Evolutionary conservation across 768 basidiomycete genomes (phyloP).

Genomic region (Podaxis rugospora): DNA sequence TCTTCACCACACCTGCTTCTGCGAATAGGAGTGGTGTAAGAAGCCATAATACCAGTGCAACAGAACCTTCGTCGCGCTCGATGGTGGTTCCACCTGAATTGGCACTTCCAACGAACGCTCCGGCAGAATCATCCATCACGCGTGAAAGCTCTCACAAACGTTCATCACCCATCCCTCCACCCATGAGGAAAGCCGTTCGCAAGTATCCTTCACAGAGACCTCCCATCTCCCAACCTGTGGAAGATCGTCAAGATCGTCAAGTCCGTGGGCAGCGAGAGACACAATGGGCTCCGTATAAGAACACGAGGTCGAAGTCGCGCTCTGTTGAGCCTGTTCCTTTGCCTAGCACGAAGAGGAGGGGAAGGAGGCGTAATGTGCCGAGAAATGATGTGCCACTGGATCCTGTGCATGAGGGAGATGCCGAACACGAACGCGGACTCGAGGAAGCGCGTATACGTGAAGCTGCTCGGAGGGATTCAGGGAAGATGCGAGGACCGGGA

Average conservation of each 20-base stretch:
- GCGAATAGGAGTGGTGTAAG: not conserved
- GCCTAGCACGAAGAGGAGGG: not conserved
- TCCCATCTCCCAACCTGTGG: conserved; percentile 6
- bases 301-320: conserved; percentile 29
- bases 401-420: conserved; percentile 1
- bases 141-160: conserved; percentile 4
- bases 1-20: not conserved
- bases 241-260: not conserved
- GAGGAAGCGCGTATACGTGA: not conserved
- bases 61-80: conserved; percentile 10
- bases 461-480: not conserved
- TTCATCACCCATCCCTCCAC: conserved; percentile 4
- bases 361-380: not conserved
- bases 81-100: conserved; percentile 1
- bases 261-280: conserved; percentile 3
- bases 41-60: conserved; percentile 7
- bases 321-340: conserved; percentile 24
- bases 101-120: not conserved
- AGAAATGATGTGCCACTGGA: not conserved
- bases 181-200: conserved; percentile 10
- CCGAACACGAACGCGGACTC: conserved; percentile 1
- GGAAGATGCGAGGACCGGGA: conserved; percentile 8
- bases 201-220: conserved; percentile 15
- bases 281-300: conserved; percentile 24
- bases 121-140: conserved; percentile 11